phyloP scores from a whole-genome alignment of 2,329 filamentous ascomycete genomes.

The Aspergillus ochraceus region DNA sequence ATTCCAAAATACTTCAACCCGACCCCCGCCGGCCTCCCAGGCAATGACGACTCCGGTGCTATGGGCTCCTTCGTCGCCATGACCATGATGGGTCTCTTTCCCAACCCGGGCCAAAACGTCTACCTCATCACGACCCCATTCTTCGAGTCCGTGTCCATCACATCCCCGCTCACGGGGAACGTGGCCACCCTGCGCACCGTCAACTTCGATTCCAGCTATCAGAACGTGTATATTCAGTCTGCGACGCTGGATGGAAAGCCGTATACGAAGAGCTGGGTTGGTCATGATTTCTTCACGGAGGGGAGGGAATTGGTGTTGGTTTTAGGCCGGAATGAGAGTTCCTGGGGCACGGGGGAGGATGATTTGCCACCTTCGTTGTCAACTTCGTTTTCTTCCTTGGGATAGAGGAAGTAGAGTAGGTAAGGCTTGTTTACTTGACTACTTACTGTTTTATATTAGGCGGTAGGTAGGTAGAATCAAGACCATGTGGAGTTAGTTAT shows the following conservation, averaged over 20 bases:
- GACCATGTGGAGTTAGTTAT: too few species aligned
- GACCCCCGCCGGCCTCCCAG: conserved; percentile 59
- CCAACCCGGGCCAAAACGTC: conserved; percentile 66
- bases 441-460: too few species aligned
- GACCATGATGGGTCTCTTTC: conserved; percentile 70
- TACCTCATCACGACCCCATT: conserved; percentile 69
- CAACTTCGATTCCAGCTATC: conserved; percentile 60
- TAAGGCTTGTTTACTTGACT: too few species aligned
- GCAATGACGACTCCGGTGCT: conserved; percentile 69
- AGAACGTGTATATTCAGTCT: conserved; percentile 65
- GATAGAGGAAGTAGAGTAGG: neutral
- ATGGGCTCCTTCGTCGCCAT: conserved; percentile 69
- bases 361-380: conserved; percentile 63
- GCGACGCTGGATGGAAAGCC: conserved; percentile 61
- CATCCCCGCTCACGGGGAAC: conserved; percentile 58
- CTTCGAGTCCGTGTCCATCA: conserved; percentile 62
- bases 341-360: conserved; percentile 60
- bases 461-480: too few species aligned
- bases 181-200: conserved; percentile 59
- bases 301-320: conserved; percentile 64
- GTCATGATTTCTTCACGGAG: conserved; percentile 66
- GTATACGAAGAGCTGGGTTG: conserved; percentile 66
- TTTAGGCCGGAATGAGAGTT: conserved; percentile 61
- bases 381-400: neutral
- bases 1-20: conserved; percentile 63